phyloP scores from a whole-genome alignment of 2,329 filamentous ascomycete genomes.

The Cordyceps farinosa region DNA sequence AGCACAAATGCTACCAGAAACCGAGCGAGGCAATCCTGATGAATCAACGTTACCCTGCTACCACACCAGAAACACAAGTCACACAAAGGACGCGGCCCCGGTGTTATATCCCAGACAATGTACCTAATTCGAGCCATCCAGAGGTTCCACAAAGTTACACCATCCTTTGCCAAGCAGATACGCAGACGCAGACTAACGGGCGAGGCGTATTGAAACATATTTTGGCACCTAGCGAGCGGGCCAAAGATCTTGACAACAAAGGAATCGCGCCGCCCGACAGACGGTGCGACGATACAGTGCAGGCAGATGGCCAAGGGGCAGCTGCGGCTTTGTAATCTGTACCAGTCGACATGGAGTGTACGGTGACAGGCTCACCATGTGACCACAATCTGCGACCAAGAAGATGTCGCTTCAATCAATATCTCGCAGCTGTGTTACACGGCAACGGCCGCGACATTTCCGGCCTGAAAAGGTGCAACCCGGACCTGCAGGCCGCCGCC shows the following conservation, averaged over 20 bases:
- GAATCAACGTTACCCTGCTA: not conserved
- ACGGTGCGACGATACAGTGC: not conserved
- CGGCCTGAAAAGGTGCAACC: not conserved
- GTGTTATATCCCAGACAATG: not conserved
- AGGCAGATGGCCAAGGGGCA: not conserved
- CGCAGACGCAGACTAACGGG: not conserved
- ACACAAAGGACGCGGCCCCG: not conserved
- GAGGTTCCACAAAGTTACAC: slow-evolving; percentile 1
- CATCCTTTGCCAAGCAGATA: not conserved
- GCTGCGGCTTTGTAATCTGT: not conserved
- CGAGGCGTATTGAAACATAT: not conserved
- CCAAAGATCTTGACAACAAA: not conserved
- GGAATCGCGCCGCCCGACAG: not conserved
- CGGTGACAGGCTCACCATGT: not conserved
- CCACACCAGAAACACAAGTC: slow-evolving; percentile 2
- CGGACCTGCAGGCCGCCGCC: not conserved
- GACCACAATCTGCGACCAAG: not conserved
- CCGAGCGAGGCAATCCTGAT: not conserved
- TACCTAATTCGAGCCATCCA: not conserved
- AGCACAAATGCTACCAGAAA: not conserved
- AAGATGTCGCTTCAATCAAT: not conserved
- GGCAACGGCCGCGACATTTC: slow-evolving; percentile 3
- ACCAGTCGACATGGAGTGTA: not conserved
- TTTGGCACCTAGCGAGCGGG: not conserved
- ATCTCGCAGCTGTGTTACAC: not conserved